Evolutionary conservation across 805 yeast genomes (phyloP), one percentile per base, ranked within the genome.

Genomic region (Pichia thaimueangensis): DNA sequence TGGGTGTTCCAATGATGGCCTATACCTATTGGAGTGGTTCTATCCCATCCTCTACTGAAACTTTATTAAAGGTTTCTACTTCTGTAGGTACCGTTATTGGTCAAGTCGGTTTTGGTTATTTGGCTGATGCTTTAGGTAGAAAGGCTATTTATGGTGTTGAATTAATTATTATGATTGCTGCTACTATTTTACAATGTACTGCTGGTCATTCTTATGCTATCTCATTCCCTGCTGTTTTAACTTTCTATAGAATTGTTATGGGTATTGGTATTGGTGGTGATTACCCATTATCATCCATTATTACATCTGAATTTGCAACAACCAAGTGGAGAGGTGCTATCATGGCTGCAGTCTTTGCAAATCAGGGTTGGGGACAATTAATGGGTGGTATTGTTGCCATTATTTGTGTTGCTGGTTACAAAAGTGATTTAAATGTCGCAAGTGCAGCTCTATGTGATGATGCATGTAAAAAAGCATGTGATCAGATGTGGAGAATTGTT

Each of bases 241-340:
- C 81, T 10, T 80, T 82, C 58, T 81, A 79, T 69, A 83, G 96
- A 78, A 80, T 87, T 52, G 59, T 87, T 49, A 82, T 81, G 86
- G 96, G 96, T 73, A 82, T 88, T 56, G 96, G 96, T 78, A 88
- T 87, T 55, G 96, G 96, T 71, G 96, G 96, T 74, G 96, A 87
- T 70, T 87, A 87, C 64, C 96, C 96, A 53, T 73, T 88, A 57
- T 86, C 95, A 15, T 86, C 95, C n/a, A 82, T 87, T 63, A 87
- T 87, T 52, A 82, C 95, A 9, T 82, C 96, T 45, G 96, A 87
- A 71, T 87, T 87, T 58, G 76, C 96, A 22, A 86, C 96, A 46
- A 87, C 96, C 52, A 86, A 84, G 66, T 87, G 95, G 95, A 85
- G 96, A 80, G 96, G 96, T 75, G 95, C 96, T 51, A 86, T 86